A percentile compares a stretch with the other conserved stretches of the same genome.
Conservation (phyloP, 1,284 basidiomycete genomes). For the Cutaneotrichosporon dermatis region DNA sequence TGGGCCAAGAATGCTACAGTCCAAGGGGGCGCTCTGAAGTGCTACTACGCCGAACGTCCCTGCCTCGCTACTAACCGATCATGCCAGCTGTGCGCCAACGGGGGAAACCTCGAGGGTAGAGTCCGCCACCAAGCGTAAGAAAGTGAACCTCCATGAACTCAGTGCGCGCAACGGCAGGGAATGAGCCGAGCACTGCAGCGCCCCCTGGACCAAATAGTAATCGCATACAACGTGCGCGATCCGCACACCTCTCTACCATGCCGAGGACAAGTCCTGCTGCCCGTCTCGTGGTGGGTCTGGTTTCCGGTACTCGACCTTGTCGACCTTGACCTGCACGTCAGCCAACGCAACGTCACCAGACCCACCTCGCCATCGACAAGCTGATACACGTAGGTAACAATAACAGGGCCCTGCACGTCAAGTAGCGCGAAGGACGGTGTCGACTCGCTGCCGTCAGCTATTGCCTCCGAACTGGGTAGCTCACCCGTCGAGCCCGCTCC, state of each 20-base stretch:
- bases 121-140: too few relatives aligned
- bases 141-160: too few relatives aligned
- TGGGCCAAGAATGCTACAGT: too few relatives aligned
- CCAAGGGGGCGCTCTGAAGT: too few relatives aligned
- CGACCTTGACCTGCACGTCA: slow-evolving; percentile 49
- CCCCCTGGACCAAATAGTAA: too few relatives aligned
- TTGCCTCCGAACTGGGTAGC: not conserved
- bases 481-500: slow-evolving; percentile 71
- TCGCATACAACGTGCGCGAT: too few relatives aligned
- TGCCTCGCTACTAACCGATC: too few relatives aligned
- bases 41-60: too few relatives aligned
- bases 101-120: too few relatives aligned
- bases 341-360: not conserved
- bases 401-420: slow-evolving; percentile 89
- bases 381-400: slow-evolving; percentile 94
- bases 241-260: not conserved
- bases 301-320: slow-evolving; percentile 48
- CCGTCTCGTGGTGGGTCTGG: slow-evolving; percentile 39
- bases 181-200: too few relatives aligned
- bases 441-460: slow-evolving; percentile 52
- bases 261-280: slow-evolving; percentile 1
- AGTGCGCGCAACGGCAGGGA: too few relatives aligned
- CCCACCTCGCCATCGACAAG: slow-evolving; percentile 84
- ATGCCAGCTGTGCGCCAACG: too few relatives aligned
- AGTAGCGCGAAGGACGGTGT: slow-evolving; percentile 85